Conservation (phyloP, 1,284 basidiomycete species). For the Gomphus bonarii region DNA sequence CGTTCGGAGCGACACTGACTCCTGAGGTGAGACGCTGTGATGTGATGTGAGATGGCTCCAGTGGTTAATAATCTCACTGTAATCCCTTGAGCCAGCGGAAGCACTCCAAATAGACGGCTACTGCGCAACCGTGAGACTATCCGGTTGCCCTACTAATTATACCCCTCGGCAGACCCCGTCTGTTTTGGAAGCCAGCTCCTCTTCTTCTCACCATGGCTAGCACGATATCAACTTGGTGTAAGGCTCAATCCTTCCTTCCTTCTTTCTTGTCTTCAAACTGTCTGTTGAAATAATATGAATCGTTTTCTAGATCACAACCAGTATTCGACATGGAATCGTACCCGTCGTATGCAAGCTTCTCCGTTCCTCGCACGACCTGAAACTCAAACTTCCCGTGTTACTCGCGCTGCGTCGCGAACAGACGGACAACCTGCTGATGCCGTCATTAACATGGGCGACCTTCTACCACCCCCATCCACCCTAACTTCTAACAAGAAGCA, state of each 20-base stretch:
- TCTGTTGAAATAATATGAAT: neutral
- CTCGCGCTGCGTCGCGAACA: slow-evolving; percentile 33
- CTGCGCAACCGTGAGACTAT: too few species aligned
- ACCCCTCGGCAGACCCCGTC: neutral
- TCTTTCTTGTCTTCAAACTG: neutral
- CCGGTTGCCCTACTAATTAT: neutral
- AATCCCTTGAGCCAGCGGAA: too few species aligned
- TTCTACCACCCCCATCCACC: slow-evolving; percentile 16
- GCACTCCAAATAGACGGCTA: too few species aligned
- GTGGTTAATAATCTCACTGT: too few species aligned
- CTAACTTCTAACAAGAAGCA: slow-evolving; percentile 32
- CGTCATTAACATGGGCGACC: slow-evolving; percentile 28
- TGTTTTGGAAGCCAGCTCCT: neutral
- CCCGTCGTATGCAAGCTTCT: slow-evolving; percentile 35
- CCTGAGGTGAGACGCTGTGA: too few species aligned
- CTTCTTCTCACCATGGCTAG: neutral
- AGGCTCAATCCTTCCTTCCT: slow-evolving; percentile 14
- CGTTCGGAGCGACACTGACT: too few species aligned
- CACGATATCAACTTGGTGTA: slow-evolving; percentile 24
- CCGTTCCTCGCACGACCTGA: slow-evolving; percentile 41
- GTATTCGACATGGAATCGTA: slow-evolving; percentile 46
- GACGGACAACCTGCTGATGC: slow-evolving; percentile 23
- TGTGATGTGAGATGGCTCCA: too few species aligned
- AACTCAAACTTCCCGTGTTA: slow-evolving; percentile 29
- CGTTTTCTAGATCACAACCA: slow-evolving; percentile 33